Base-by-base conservation (phyloP, 352 stramenopile genomes). In the Pythium pyrilobum region DNA sequence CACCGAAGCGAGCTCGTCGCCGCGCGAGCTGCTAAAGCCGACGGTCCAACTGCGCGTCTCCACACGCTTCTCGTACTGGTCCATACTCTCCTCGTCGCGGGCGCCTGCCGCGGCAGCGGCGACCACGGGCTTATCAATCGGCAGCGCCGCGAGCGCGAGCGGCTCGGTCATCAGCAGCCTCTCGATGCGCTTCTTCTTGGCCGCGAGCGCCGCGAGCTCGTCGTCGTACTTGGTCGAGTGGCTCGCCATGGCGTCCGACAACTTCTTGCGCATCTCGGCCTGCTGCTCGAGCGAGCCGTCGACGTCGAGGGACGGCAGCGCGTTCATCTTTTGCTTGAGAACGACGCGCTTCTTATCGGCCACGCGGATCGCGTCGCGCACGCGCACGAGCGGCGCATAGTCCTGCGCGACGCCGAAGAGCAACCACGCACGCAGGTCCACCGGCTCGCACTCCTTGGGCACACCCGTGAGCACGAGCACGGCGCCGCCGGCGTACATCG, bases 31-130 rank as follows among this genome's bases (percentile, higher is more conserved):
- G 18, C 39, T 67, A 43, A 87, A 85, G 18, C 56, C 49, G n/a
- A 80, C 72, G 2, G 62, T 57, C 76, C 79, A 87, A 24, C 67
- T 76, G 11, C 71, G 64, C 16, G 69, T 86, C 52, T 89, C 79
- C 1, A 81, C 58, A 5, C 52, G 59, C 32, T 72, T 56, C 27
- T 59, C 51, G 37, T 59, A 62, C 41, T 64, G 29, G 6, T 67
- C 59, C 52, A 62, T 58, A n/a, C 40, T 56, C 55, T 77, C 60
- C 16, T 67, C 36, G 20, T 47, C 42, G 11, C 74, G n/a, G n/a
- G n/a, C n/a, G n/a, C n/a, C n/a, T n/a, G n/a, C n/a, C n/a, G n/a
- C 66, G 36, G 71, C 55, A 8, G 49, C 62, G 25, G 55, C 46
- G 12, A 59, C 16, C 16, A 45, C 40, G 12, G 60, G 45, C 25